Evolutionary conservation across 2,329 filamentous ascomycete species (phyloP), one percentile per base, ranked within the genome.

Genomic region (Nemania sp.): DNA sequence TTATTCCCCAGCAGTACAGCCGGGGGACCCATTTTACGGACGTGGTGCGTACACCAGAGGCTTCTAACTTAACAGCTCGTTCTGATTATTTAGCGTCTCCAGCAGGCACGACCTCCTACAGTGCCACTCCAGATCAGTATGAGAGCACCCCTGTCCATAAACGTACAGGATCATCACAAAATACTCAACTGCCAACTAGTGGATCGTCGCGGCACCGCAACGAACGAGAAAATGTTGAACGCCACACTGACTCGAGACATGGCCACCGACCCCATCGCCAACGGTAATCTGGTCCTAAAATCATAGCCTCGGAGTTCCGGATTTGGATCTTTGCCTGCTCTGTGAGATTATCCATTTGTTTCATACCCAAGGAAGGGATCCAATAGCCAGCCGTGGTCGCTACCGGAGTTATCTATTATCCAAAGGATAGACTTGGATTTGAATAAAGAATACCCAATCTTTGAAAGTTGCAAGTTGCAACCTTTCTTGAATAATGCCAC

Each of bases 11-110:
- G 62, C 70, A 49, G 80, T 81, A 72, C 85, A 85, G 74, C 82
- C 85, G 68, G 77, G 81, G 76, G 87, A 88, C 77, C 80, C 86
- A 53, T 84, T 85, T 71, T 87, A 86, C 73, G 86, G 86, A 81
- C 87, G 87, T 83, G 87, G 88, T 87, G 84, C 84, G 85, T 89
- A 86, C 81, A 76, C 72, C 73, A 79, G 77, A 73, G 75, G 73
- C 60, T 72, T 70, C 60, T 69, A 69, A 70, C 70, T 66, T 67
- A 41, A 70, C 66, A 72, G 68, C 70, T 70, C 65, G 72, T 74
- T 83, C 81, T 84, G 79, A 84, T 83, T 81, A 77, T 84, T 77
- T 86, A 86, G 84, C 82, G 76, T 85, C 84, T 76, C 81, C 83
- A 79, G 84, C 85, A 82, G 83, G 83, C 78, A 75, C 80, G 66